Evolutionary conservation across 2,329 filamentous ascomycete species (phyloP), one percentile per base, ranked within the genome.

Genomic region (Aspergillus intermedius): DNA sequence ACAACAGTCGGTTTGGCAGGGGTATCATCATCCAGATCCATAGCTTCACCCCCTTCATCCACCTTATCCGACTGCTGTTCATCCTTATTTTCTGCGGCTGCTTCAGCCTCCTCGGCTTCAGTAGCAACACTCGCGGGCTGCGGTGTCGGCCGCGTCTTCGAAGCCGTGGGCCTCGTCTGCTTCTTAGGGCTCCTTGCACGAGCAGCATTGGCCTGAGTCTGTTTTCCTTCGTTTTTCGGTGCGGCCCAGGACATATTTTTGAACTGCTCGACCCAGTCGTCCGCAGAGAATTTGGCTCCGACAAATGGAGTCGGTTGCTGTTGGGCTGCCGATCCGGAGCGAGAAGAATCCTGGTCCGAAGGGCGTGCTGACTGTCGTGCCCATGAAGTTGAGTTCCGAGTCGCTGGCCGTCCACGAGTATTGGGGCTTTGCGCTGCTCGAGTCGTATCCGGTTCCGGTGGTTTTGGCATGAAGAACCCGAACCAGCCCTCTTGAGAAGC

Each of bases 1-100:
- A 41, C 42, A 19, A 42, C 15, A 22, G 49, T 13, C 23, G 40
- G 22, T 23, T 53, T 54, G 7, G 51, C 47, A 15, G 66, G 57
- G 9, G 61, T 42, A 7, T 67, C 66, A 10, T 71, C 67, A 50
- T 75, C 74, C 44, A 76, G 62, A 52, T 76, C 74, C 73, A 76
- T 76, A 8, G 67, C 69, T 51, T 74, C 72, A 4, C 47, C 62
- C 37, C 60, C 61, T 19, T 49, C 52, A 41, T 55, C 46, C 3
- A 50, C 30, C 23, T 47, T 51, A 10, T 57, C 48, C 7, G 61
- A 52, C 6, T 50, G 49, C 28, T 53, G 54, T 32, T 49, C 52
- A n/a, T 47, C 51, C 21, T 55, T 49, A 5, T 56, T 57, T 34
- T 61, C 52, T 22, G 65, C 45, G 8, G 65, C 71, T 4, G 61